Evolutionary conservation across 78 protist genomes (phyloP), one percentile per base, ranked within the genome.

Genomic region (Pigoraptor vietnamica): DNA sequence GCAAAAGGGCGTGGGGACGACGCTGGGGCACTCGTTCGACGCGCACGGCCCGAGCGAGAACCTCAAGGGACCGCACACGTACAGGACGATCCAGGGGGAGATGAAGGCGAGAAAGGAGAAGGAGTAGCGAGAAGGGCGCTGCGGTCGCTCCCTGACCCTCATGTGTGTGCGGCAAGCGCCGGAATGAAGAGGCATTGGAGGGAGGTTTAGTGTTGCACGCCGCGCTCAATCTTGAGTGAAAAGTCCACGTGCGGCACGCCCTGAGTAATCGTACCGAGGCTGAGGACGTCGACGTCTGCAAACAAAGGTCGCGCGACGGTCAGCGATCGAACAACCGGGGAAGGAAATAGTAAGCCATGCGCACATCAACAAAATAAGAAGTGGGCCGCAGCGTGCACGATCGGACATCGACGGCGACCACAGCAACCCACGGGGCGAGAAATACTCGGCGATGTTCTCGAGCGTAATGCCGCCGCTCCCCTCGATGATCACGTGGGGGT

Each of bases 381-480:
- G 14, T 48, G 67, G 14, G 67, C 67, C 6, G 67, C 67, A 14
- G 6, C 14, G 67, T 48, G 67, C 14, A 21, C 67, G 14, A 6
- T 6, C 14, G 67, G 67, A 48, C 67, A 48, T 21, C 67, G 29
- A 48, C 14, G n/a, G n/a, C n/a, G n/a, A n/a, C n/a, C n/a, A n/a
- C n/a, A n/a, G n/a, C n/a, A n/a, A 48, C 67, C 14, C 67, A 48
- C 67, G 67, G 6, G 67, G 67, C 29, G 21, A 0, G 0, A 94
- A 89, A 39, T 94, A 98, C 79, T 37, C 79, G 1, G 56, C 39
- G 1, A 98, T 35, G 25, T 97, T 94, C 2, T 89, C 91, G 34
- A n/a, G 37, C 0, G 97, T 95, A 87, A 98, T 93, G 89, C 99
- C 99, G 82, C 99, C 99, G 35, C 94, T 88, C 2, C 95, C 98